Conservation (phyloP, 2,329 filamentous ascomycete genomes). For the Dactylellina cionopaga region DNA sequence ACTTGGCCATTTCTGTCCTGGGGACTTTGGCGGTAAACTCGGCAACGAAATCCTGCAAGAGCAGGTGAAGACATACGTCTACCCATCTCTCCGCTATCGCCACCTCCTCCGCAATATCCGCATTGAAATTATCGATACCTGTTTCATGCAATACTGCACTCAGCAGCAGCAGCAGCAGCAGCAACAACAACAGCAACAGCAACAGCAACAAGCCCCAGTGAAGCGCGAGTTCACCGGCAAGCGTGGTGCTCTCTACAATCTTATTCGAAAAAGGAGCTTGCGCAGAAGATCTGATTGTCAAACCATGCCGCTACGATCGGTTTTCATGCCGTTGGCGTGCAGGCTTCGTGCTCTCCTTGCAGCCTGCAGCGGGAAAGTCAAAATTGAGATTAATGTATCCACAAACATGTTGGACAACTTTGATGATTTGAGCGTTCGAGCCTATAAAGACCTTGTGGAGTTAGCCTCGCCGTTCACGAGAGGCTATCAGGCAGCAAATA, state of each 20-base stretch:
- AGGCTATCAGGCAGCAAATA: slow-evolving; percentile 20
- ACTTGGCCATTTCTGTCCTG: slow-evolving; percentile 30
- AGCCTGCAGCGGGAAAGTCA: slow-evolving; percentile 15
- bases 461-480: slow-evolving; percentile 32
- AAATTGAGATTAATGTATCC: slow-evolving; percentile 20
- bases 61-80: slow-evolving; percentile 36
- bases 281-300: slow-evolving; percentile 1
- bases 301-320: slow-evolving; percentile 9
- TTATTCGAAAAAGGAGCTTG: slow-evolving; percentile 2
- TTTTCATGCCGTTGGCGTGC: slow-evolving; percentile 36
- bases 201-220: not conserved
- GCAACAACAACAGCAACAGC: too few species aligned
- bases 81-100: slow-evolving; percentile 31
- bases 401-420: slow-evolving; percentile 34
- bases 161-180: too few species aligned
- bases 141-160: slow-evolving; percentile 25
- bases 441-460: slow-evolving; percentile 32
- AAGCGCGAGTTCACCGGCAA: slow-evolving; percentile 8
- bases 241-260: slow-evolving; percentile 3
- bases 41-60: slow-evolving; percentile 35
- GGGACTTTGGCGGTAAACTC: slow-evolving; percentile 30
- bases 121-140: slow-evolving; percentile 38
- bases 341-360: slow-evolving; percentile 25
- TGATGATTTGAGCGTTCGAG: slow-evolving; percentile 21
- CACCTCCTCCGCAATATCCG: slow-evolving; percentile 33